phyloP scores from a whole-genome alignment of 768 basidiomycete species.

The Lentinula aciculospora region DNA sequence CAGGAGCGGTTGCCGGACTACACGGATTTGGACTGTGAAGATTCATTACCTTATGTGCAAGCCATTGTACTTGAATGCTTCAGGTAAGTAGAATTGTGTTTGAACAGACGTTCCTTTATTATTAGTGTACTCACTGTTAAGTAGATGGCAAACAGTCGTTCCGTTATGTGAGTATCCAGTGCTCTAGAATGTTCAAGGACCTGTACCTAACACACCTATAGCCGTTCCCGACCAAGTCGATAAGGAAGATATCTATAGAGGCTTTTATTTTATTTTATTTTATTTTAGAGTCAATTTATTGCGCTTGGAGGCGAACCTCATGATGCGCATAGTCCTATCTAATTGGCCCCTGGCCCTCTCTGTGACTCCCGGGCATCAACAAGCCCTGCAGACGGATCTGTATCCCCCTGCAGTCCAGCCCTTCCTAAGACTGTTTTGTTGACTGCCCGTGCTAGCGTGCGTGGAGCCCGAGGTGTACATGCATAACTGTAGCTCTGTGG shows the following conservation, averaged over 20 bases:
- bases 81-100: neutral
- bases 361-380: neutral
- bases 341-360: neutral
- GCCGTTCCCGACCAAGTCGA: slow-evolving; percentile 24
- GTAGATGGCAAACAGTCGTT: neutral
- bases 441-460: neutral
- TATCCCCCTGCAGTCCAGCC: neutral
- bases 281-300: neutral
- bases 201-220: neutral
- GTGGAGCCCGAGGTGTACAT: neutral
- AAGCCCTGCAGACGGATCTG: neutral
- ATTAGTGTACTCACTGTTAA: no score
- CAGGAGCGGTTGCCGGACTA: neutral
- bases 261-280: neutral
- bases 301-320: neutral
- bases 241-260: slow-evolving; percentile 22
- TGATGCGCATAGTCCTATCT: neutral
- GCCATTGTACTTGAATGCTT: neutral
- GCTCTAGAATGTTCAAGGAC: no score
- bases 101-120: neutral
- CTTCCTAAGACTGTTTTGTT: neutral
- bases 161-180: neutral
- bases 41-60: neutral
- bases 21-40: neutral
- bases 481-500: no score